Conservation (phyloP, 768 basidiomycete genomes). For the Psilocybe tampanensis region DNA sequence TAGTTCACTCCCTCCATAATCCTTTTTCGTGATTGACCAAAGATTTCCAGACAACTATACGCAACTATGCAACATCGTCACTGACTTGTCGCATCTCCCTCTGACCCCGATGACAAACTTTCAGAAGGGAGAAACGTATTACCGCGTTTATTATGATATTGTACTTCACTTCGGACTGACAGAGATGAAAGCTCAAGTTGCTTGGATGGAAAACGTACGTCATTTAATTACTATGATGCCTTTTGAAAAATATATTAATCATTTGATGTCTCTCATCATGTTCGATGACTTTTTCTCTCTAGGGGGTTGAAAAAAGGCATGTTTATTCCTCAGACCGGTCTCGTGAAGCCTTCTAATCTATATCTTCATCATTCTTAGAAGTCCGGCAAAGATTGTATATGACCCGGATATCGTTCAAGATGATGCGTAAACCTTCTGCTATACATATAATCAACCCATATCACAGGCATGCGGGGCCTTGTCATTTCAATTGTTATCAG, state of each 20-base stretch:
- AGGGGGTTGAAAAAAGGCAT: conserved; percentile 41
- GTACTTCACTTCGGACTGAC: conserved; percentile 51
- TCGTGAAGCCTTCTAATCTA: neutral
- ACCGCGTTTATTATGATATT: conserved; percentile 32
- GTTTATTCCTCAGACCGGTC: neutral
- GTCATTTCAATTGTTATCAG: no score
- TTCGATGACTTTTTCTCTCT: neutral
- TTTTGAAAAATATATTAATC: no score
- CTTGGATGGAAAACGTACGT: conserved; percentile 45
- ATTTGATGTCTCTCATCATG: no score
- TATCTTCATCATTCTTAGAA: neutral
- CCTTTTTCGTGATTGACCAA: neutral
- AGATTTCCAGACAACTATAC: conserved; percentile 25
- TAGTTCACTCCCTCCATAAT: neutral
- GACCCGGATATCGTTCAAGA: no score
- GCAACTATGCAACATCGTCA: conserved; percentile 28
- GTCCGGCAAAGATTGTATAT: conserved; percentile 30
- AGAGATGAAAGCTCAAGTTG: conserved; percentile 47
- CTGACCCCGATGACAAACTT: conserved; percentile 15
- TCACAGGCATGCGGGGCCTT: no score
- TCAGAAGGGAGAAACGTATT: conserved; percentile 23
- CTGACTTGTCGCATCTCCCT: conserved; percentile 23
- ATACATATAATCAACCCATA: no score
- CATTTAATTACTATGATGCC: no score
- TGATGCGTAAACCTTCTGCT: no score